phyloP scores from a whole-genome alignment of 2,329 filamentous ascomycete species.

The Colletotrichum sp. region DNA sequence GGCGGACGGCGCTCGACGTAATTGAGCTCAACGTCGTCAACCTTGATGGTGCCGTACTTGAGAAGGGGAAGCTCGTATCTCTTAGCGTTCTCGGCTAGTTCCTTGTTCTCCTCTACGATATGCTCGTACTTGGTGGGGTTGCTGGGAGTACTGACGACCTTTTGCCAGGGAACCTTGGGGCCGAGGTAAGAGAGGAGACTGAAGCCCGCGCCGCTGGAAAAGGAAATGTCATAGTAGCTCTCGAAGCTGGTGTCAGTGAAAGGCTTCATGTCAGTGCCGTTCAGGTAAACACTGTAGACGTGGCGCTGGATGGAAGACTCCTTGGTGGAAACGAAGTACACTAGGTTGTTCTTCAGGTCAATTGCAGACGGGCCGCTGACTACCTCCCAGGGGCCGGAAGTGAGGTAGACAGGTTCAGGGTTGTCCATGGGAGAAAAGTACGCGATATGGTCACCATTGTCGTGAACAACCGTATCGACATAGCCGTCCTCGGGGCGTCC shows the following conservation, averaged over 20 bases:
- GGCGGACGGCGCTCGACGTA: slow-evolving; percentile 86
- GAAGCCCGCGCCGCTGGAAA: slow-evolving; percentile 83
- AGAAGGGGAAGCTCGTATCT: slow-evolving; percentile 83
- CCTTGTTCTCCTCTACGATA: slow-evolving; percentile 78
- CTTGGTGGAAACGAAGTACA: slow-evolving; percentile 90
- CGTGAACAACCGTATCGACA: slow-evolving; percentile 85
- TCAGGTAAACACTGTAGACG: slow-evolving; percentile 86
- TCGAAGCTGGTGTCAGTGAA: slow-evolving; percentile 76
- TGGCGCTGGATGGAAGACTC: slow-evolving; percentile 90
- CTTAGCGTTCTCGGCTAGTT: slow-evolving; percentile 71
- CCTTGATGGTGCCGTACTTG: slow-evolving; percentile 82
- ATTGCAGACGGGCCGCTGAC: slow-evolving; percentile 83
- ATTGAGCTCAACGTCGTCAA: slow-evolving; percentile 76
- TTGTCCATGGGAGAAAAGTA: slow-evolving; percentile 92
- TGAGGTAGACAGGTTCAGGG: slow-evolving; percentile 82
- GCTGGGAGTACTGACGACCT: slow-evolving; percentile 82
- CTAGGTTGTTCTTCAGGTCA: slow-evolving; percentile 82
- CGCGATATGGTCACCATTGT: slow-evolving; percentile 88
- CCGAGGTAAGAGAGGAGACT: slow-evolving; percentile 85
- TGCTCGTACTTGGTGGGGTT: slow-evolving; percentile 69
- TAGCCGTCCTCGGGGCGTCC: slow-evolving; percentile 86
- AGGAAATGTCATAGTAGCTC: slow-evolving; percentile 82
- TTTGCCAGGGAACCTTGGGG: slow-evolving; percentile 88
- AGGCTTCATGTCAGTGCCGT: slow-evolving; percentile 74
- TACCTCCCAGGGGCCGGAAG: slow-evolving; percentile 90